Base-by-base conservation (phyloP, 345 rosid species). In the Eucalyptus cladocalyx region DNA sequence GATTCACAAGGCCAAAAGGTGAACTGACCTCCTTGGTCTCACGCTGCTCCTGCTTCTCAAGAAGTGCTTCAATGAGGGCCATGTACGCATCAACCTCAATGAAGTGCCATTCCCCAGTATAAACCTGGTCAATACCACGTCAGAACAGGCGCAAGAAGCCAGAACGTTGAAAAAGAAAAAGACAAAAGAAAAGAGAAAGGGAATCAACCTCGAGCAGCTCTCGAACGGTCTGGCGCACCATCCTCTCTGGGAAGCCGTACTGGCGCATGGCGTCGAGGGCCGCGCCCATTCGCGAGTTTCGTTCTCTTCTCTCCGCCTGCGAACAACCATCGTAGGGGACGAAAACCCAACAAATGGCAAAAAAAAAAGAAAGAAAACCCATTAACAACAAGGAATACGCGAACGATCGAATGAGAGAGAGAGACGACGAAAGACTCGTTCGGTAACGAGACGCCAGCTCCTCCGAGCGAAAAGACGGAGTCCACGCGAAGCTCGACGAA, bases 231-330 rank as follows among this genome's bases (percentile, higher is more conserved):
- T 51, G 49, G 45, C n/a, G 28, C 19, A 91, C 87, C 24, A 93
- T 3, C 43, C 43, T 16, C 3, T 89, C 28, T 4, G 89, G 45
- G 76, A 94, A 95, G 24, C 95, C 95, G 37, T 53, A 89, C 26
- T 69, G 62, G 24, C 24, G 65, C 95, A 93, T 92, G 30, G 94
- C 93, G 62, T 94, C 95, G 28, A 93, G 83, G 34, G 95, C 94
- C 3, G 96, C 96, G 80, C 89, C 94, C 91, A 88, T 91, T 23
- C 95, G 91, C 43, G 88, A 88, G 76, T 89, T 88, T 90, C 53
- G 47, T 40, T 28, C 47, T 3, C 23, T 76, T 40, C 47, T 76
- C 83, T 40, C 28, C 83, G 28, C 58, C 92, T 89, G 90, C 83
- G 89, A 32, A 49, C 24, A 76, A 40, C 30, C 83, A 40, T 76